Evolutionary conservation across 345 rosid genomes (phyloP), one percentile per base, ranked within the genome.

Genomic region (Hirschfeldia incana): DNA sequence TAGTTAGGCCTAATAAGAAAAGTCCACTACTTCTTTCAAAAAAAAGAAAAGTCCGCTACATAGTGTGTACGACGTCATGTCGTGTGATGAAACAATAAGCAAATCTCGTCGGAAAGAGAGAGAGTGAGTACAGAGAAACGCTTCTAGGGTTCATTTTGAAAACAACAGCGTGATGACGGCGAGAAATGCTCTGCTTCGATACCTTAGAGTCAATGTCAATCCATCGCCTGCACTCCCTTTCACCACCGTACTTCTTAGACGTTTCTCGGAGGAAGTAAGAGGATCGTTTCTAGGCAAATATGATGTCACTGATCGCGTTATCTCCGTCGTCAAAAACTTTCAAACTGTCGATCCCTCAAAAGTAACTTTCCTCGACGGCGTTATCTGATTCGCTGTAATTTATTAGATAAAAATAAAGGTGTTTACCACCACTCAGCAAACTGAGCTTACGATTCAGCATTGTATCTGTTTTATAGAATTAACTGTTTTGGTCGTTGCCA

Each of bases 181-280:
- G 85, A 91, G 93, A 87, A 84, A 71, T 67, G 86, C 84, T 77
- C 67, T 93, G 80, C 91, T 95, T 5, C 89, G 88, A 81, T 70
- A 91, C 90, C 88, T 95, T 28, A 81, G 93, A 79, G 93, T 91
- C 65, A 85, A 4, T 17, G 16, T n/a, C 17, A 49, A 49, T 49
- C 55, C 55, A 13, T 49, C 55, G 0, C 55, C 17, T 49, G 55
- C 55, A 13, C 55, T 49, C 55, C 55, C 51, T 44, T 44, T 4
- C 5, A 44, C 5, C 51, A 4, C 5, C 1, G 46, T 9, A 39
- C 15, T 44, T 44, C 15, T 49, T 49, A 15, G 55, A 2, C 55
- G 7, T 49, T n/a, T 13, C 55, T 49, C 55, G 55, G 55, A 49
- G 55, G 55, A 49, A 49, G 55, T 49, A 13, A 49, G 55, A 49